These are phyloP conservation scores for Trichoderma simmonsii DNA, from an alignment of 2,329 filamentous ascomycete species.

Conservation along the genomic window DNA sequence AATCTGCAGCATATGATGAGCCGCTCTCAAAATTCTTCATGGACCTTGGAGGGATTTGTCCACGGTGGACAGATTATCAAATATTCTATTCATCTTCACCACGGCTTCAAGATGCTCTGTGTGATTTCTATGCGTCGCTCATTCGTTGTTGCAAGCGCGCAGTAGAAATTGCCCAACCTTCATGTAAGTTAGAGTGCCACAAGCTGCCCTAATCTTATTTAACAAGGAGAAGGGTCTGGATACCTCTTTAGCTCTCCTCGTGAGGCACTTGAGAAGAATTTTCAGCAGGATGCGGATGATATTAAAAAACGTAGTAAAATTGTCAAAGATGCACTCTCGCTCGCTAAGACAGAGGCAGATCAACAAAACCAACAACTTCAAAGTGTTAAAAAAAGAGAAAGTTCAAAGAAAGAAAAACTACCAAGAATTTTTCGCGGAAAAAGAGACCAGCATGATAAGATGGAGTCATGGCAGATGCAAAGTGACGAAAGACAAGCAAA, in stretches of 20 bases:
- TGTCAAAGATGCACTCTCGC: neutral
- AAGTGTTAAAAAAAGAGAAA: too few relatives aligned
- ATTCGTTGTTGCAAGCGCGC: slow-evolving; percentile 35
- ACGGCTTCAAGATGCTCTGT: slow-evolving; percentile 34
- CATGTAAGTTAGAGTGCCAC: slow-evolving; percentile 25
- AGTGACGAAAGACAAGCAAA: neutral
- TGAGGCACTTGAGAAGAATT: slow-evolving; percentile 31
- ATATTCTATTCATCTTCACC: slow-evolving; percentile 34
- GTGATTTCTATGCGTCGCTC: slow-evolving; percentile 35
- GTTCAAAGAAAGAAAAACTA: neutral
- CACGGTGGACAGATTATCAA: slow-evolving; percentile 37
- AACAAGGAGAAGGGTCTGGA: neutral
- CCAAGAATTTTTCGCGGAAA: accelerated
- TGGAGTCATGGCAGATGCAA: neutral
- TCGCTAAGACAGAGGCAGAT: neutral
- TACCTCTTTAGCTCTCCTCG: slow-evolving; percentile 22
- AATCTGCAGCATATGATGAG: slow-evolving; percentile 40
- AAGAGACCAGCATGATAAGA: neutral
- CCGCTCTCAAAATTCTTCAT: slow-evolving; percentile 37
- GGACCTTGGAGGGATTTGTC: slow-evolving; percentile 33
- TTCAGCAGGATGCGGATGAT: slow-evolving; percentile 19
- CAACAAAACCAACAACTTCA: neutral
- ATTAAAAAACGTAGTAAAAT: neutral
- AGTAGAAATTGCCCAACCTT: slow-evolving; percentile 27
- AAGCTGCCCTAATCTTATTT: neutral